Evolutionary conservation across 129 eudicot species (phyloP).

Genomic region (Artemisia tridentata): DNA sequence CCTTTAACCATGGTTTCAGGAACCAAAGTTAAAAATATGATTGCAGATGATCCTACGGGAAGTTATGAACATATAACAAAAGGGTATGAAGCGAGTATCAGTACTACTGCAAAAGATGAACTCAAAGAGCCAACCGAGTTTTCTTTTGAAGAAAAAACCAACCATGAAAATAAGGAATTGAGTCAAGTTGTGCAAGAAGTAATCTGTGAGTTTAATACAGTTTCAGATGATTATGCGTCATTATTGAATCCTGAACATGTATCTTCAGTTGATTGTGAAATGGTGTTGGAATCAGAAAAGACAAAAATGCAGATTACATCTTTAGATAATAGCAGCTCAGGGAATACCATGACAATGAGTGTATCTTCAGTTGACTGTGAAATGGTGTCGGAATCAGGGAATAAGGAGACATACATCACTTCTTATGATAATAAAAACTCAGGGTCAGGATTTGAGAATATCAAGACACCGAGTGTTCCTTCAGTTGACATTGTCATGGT

Average conservation of each 20-base stretch:
- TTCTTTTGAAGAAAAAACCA: conserved; percentile 23
- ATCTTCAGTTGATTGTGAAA: not conserved
- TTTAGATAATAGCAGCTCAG: conserved; percentile 10
- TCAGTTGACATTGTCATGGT: conserved; percentile 31
- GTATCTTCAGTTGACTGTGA: not conserved
- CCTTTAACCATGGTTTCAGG: not conserved
- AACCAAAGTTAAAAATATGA: not conserved
- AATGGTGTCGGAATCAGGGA: conserved; percentile 3
- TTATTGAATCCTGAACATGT: not conserved
- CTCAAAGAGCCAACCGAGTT: not conserved
- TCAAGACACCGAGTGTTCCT: conserved; percentile 22
- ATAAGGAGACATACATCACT: not conserved
- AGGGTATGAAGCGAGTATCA: conserved; percentile 3
- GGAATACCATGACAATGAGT: conserved; percentile 15
- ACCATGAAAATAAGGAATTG: conserved; percentile 21
- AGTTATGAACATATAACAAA: not conserved
- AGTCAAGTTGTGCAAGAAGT: conserved; percentile 11
- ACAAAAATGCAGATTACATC: conserved; percentile 9
- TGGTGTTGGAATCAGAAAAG: conserved; percentile 2
- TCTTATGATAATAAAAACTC: conserved; percentile 12
- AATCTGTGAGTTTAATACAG: conserved; percentile 18
- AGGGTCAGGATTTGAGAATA: conserved; percentile 17
- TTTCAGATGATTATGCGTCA: conserved; percentile 14
- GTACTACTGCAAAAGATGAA: conserved; percentile 10
- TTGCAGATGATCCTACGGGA: not conserved